Conservation (phyloP, 208 protist species). For the Entamoeba invadens region DNA sequence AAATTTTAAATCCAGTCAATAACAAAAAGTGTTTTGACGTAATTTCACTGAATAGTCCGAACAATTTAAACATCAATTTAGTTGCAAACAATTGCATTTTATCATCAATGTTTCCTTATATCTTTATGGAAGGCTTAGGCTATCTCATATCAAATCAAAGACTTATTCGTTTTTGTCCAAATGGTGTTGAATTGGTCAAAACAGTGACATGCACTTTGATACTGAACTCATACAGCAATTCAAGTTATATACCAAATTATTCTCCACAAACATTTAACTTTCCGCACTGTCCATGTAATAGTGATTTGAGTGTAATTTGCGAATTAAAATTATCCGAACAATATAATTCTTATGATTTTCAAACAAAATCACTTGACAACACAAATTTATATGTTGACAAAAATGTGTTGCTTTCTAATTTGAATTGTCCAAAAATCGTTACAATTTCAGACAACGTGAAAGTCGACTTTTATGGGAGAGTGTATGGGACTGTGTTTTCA, state of each 20-base stretch:
- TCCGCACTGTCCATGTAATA: not conserved
- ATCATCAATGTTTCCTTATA: no score
- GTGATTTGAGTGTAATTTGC: not conserved
- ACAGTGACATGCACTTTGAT: not conserved
- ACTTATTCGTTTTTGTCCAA: not conserved
- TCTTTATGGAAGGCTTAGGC: no score
- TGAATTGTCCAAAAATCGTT: not conserved
- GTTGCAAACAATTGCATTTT: no score
- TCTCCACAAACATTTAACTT: not conserved
- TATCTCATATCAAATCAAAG: not conserved
- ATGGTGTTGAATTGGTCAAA: not conserved
- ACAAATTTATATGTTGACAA: not conserved
- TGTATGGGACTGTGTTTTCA: no score
- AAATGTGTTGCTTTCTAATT: not conserved
- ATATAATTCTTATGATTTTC: not conserved
- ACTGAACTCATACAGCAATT: not conserved
- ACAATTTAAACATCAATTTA: no score
- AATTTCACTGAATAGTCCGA: not conserved
- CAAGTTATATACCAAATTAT: not conserved
- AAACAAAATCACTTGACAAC: not conserved
- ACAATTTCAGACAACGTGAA: not conserved
- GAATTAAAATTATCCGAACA: not conserved
- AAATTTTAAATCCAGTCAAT: not conserved
- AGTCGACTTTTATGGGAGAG: no score
- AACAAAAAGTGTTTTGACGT: not conserved